Evolutionary conservation across 257 asterid species (phyloP), one percentile per base, ranked within the genome.

Genomic region (Perilla frutescens): DNA sequence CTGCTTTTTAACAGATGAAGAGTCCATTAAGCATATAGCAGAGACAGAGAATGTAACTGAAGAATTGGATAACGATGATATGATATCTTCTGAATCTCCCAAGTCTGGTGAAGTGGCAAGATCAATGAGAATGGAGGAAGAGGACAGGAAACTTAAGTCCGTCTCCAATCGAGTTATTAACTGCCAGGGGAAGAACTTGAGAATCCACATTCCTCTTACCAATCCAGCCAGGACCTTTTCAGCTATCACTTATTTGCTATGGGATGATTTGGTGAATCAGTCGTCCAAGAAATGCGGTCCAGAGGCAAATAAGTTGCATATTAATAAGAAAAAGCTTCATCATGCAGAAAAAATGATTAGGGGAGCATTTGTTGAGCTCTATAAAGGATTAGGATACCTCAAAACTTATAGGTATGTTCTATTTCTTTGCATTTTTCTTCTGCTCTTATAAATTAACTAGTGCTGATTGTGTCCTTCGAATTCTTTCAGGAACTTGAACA

Each of bases 341-440:
- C 94, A 88, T 76, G 98, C 99, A 5, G 98, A 92, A 78, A 95
- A 95, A 78, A 95, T 95, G 98, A 95, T 95, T 9, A 82, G 84
- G 53, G 98, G 98, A 37, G 99, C 98, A 1, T 87, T 92, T 60
- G 61, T 95, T 68, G 99, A 95, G 83, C 96, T 95, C 32, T 95
- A 92, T 77, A 95, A 85, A 78, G 99, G 99, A 78, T 71, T 95
- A 78, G 92, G 89, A 40, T 95, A 90, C 84, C 97, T 95, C 62
- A 84, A 88, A 78, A 91, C 89, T 70, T 95, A 95, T 68, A 87
- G 99, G 98, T 94, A 83, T 63, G 44, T 11, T 56, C 69, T n/a
- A 2, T 15, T 47, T 39, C 15, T 37, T 6, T 13, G 39, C 43
- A 6, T 32, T 29, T 54, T 41, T 36, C 8, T 63, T 50, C 15